Percentiles rank a stretch among this genome's conserved stretches.
Evolutionary conservation across 495 filamentous ascomycete genomes (phyloP).

Genomic region (Penicillium dipodomyicola): DNA sequence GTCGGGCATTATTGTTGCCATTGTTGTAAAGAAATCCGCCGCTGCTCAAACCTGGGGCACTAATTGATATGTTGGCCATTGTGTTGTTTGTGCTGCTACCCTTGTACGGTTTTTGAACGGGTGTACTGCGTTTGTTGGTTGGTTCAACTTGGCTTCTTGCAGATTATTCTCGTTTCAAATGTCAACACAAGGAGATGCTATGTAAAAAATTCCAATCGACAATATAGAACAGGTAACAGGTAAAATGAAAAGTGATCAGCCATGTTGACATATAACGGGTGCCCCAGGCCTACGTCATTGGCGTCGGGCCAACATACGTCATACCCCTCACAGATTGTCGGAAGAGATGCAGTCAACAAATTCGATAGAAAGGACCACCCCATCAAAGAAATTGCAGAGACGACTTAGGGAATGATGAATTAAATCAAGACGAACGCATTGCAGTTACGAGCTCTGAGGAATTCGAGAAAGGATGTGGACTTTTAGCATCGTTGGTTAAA

Average conservation of each 20-base stretch:
- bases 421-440: too few species aligned
- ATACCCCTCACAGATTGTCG: too few species aligned
- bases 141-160: neutral
- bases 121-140: neutral
- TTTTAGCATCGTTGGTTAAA: too few species aligned
- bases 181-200: neutral
- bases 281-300: constrained; percentile 18
- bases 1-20: constrained; percentile 45
- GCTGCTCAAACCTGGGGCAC: constrained; percentile 31
- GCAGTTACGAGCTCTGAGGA: too few species aligned
- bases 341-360: too few species aligned
- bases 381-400: too few species aligned
- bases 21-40: constrained; percentile 46
- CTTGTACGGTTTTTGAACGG: neutral
- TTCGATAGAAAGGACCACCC: too few species aligned
- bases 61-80: constrained; percentile 45
- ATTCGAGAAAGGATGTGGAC: too few species aligned
- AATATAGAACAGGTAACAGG: neutral
- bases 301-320: constrained; percentile 15
- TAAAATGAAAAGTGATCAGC: neutral
- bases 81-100: neutral
- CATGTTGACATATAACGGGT: constrained; percentile 16
- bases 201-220: neutral
- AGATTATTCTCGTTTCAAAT: neutral
- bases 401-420: too few species aligned